Evolutionary conservation across 805 yeast species (phyloP).

Genomic region (Aciculoconidium aculeatum): DNA sequence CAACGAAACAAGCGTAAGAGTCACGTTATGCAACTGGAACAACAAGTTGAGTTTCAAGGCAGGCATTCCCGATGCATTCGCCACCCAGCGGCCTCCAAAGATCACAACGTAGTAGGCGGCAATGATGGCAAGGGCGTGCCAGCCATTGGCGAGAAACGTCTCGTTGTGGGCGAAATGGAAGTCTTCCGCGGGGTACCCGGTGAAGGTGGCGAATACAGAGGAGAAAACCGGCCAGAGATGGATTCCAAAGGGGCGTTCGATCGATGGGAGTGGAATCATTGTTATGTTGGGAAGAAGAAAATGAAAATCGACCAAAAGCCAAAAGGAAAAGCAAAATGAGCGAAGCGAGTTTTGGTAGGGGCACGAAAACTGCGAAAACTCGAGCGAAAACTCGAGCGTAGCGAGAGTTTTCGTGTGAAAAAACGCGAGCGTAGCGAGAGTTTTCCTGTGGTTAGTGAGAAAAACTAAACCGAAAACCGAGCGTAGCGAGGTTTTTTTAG

Average conservation of each 20-base stretch:
- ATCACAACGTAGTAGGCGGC: slow-evolving; percentile 35
- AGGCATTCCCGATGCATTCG: slow-evolving; percentile 44
- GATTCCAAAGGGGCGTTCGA: slow-evolving; percentile 50
- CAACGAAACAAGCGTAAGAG: slow-evolving; percentile 65
- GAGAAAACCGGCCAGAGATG: slow-evolving; percentile 67
- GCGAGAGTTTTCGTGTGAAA: too few species aligned
- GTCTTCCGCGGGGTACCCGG: slow-evolving; percentile 56
- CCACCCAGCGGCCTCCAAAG: slow-evolving; percentile 68
- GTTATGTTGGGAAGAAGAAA: too few species aligned
- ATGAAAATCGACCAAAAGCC: too few species aligned
- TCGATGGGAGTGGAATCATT: too few species aligned
- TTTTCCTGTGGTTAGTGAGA: too few species aligned
- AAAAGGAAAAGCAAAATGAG: too few species aligned
- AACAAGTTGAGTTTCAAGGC: slow-evolving; percentile 70
- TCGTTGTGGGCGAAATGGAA: slow-evolving; percentile 63
- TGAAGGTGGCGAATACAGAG: slow-evolving; percentile 35
- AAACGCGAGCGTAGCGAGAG: too few species aligned
- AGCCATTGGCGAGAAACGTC: slow-evolving; percentile 63
- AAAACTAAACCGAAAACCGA: too few species aligned
- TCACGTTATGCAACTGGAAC: slow-evolving; percentile 81
- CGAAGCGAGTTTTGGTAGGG: too few species aligned
- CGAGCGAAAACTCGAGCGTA: too few species aligned
- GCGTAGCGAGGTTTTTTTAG: too few species aligned
- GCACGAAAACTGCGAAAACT: too few species aligned
- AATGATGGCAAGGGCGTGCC: slow-evolving; percentile 44